phyloP scores from a whole-genome alignment of 2,329 filamentous ascomycete species.

The Magnaporthales sp. region DNA sequence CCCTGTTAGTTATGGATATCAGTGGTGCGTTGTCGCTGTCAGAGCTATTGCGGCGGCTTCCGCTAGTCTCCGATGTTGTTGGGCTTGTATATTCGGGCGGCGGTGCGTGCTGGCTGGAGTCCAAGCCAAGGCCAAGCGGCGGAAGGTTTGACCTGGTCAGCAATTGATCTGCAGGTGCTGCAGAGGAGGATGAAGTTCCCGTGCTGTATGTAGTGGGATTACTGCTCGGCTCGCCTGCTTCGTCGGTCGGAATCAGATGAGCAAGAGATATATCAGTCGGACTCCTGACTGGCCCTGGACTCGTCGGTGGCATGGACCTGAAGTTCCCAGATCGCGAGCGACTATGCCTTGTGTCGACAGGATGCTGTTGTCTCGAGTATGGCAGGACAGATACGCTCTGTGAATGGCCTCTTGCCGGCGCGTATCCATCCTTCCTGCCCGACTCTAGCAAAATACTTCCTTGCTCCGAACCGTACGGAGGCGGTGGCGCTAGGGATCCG shows the following conservation, averaged over 20 bases:
- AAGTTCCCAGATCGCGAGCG: constrained; percentile 73
- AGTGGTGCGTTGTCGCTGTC: constrained; percentile 47
- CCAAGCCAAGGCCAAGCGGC: constrained; percentile 24
- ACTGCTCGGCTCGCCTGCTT: constrained; percentile 62
- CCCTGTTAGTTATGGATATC: constrained; percentile 37
- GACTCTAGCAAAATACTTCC: constrained; percentile 91
- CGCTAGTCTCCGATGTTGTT: constrained; percentile 44
- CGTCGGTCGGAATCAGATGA: constrained; percentile 65
- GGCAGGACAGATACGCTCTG: constrained; percentile 40
- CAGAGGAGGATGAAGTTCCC: constrained; percentile 18
- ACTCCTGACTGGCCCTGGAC: constrained; percentile 80
- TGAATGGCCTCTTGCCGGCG: constrained; percentile 28
- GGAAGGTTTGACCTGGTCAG: neutral
- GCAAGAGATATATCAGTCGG: constrained; percentile 95
- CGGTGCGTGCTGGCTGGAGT: constrained; percentile 50
- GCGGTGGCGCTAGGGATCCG: constrained; percentile 86
- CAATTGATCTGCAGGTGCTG: constrained; percentile 9
- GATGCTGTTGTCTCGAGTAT: constrained; percentile 27
- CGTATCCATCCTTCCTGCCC: constrained; percentile 55
- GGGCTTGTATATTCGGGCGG: constrained; percentile 65
- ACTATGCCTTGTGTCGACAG: constrained; percentile 55
- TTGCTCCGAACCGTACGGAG: constrained; percentile 93
- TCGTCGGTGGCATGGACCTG: constrained; percentile 66
- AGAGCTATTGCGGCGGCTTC: constrained; percentile 46
- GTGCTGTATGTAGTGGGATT: constrained; percentile 33